These are phyloP conservation scores for Pseudocercospora musae DNA, from an alignment of 2,329 filamentous ascomycete species.

Conservation along the genomic window DNA sequence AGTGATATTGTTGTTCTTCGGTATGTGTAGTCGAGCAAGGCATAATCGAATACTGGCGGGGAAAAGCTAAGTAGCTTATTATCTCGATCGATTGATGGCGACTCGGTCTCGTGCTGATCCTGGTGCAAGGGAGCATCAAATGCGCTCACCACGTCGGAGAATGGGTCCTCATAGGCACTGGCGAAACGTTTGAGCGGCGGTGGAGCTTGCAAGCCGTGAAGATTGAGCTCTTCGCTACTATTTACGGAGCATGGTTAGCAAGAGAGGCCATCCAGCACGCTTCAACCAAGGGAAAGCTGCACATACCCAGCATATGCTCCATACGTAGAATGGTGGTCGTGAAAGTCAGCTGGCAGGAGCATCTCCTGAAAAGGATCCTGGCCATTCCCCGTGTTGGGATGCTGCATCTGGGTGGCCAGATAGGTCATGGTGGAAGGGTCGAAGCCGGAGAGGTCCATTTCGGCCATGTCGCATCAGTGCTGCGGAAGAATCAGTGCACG, in stretches of 20 bases:
- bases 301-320: constrained; percentile 58
- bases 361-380: constrained; percentile 43
- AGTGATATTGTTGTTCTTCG: constrained; percentile 63
- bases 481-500: neutral
- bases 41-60: constrained; percentile 50
- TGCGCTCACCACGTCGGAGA: constrained; percentile 50
- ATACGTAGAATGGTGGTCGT: constrained; percentile 57
- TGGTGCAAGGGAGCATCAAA: constrained; percentile 46
- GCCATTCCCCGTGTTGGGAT: constrained; percentile 50
- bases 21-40: constrained; percentile 64
- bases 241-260: constrained; percentile 5
- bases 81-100: constrained; percentile 61
- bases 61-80: constrained; percentile 56
- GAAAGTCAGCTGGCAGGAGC: constrained; percentile 53
- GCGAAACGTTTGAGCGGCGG: constrained; percentile 33
- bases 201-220: constrained; percentile 25
- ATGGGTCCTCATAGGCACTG: constrained; percentile 49
- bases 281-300: neutral
- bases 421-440: constrained; percentile 53
- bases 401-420: constrained; percentile 55
- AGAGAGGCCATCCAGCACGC: too few relatives aligned
- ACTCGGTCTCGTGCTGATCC: constrained; percentile 40
- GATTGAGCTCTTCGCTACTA: constrained; percentile 32
- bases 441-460: constrained; percentile 30
- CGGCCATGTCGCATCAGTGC: constrained; percentile 23